A percentile compares a stretch with the other conserved stretches of the same genome.
phyloP scores from a whole-genome alignment of 192 early-diverging fungal genomes.

The Chytriomyces sp. region DNA sequence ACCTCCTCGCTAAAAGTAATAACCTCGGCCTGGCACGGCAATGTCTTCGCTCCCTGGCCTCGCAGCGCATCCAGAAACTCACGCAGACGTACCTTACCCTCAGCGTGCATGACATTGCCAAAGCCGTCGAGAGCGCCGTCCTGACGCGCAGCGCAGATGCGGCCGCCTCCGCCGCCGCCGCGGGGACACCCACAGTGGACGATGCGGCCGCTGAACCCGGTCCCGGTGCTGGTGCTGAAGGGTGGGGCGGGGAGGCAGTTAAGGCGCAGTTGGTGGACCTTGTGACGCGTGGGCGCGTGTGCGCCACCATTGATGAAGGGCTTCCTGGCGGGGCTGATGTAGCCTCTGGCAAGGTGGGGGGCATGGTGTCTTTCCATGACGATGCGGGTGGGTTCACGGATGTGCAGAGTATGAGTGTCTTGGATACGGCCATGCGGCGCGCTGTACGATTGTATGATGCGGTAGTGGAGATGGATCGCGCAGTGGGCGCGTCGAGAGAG shows the following conservation, averaged over 20 bases:
- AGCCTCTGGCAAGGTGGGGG: slow-evolving; percentile 27
- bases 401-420: slow-evolving; percentile 39
- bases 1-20: slow-evolving; percentile 49
- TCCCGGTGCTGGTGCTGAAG: not conserved
- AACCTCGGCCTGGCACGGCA: slow-evolving; percentile 70
- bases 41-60: slow-evolving; percentile 45
- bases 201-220: not conserved
- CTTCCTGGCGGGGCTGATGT: not conserved
- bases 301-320: slow-evolving; percentile 44
- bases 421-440: slow-evolving; percentile 53
- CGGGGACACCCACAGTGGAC: not conserved
- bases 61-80: slow-evolving; percentile 67
- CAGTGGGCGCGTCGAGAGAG: slow-evolving; percentile 48
- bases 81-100: slow-evolving; percentile 79
- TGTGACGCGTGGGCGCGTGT: slow-evolving; percentile 54
- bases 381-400: slow-evolving; percentile 50
- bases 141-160: slow-evolving; percentile 25
- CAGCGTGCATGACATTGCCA: slow-evolving; percentile 70
- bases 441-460: slow-evolving; percentile 33
- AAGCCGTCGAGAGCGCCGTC: slow-evolving; percentile 46
- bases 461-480: slow-evolving; percentile 48
- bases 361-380: slow-evolving; percentile 76
- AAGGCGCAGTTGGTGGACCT: slow-evolving; percentile 62
- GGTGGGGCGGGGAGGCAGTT: slow-evolving; percentile 41
- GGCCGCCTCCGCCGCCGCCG: not conserved